A percentile compares a stretch with the other conserved stretches of the same genome.
Evolutionary conservation across 352 stramenopile genomes (phyloP).

Genomic region (Plasmopara muralis): DNA sequence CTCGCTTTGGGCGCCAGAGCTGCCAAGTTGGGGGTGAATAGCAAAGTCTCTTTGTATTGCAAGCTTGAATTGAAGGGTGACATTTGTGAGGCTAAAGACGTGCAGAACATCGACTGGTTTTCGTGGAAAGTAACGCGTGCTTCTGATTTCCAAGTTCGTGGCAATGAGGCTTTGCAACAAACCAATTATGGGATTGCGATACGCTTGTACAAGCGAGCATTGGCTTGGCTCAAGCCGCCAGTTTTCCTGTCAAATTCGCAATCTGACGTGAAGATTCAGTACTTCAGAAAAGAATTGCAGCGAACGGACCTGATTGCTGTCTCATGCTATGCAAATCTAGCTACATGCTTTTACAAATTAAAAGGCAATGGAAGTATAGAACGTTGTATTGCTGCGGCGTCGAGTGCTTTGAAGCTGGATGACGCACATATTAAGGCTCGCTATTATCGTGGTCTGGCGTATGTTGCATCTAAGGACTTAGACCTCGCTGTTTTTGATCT

Average conservation of each 20-base stretch:
- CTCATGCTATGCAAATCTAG: slow-evolving; percentile 54
- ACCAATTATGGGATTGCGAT: slow-evolving; percentile 27
- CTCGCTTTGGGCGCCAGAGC: slow-evolving; percentile 20
- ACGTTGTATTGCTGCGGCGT: slow-evolving; percentile 44
- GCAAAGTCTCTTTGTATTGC: slow-evolving; percentile 19
- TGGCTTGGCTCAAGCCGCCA: slow-evolving; percentile 53
- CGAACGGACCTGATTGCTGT: slow-evolving; percentile 29
- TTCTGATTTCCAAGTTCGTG: slow-evolving; percentile 35
- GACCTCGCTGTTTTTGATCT: slow-evolving; percentile 51
- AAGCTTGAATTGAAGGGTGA: slow-evolving; percentile 22
- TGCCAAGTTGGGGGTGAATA: slow-evolving; percentile 15
- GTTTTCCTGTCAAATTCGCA: slow-evolving; percentile 7
- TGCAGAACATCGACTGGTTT: slow-evolving; percentile 32
- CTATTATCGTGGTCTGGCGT: slow-evolving; percentile 61
- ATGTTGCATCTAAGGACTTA: slow-evolving; percentile 47
- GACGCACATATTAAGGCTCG: slow-evolving; percentile 50
- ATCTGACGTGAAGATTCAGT: slow-evolving; percentile 27
- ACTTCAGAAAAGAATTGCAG: slow-evolving; percentile 30
- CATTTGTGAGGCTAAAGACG: neutral
- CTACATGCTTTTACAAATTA: slow-evolving; percentile 54
- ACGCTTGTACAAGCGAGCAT: slow-evolving; percentile 38
- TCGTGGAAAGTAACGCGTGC: slow-evolving; percentile 43
- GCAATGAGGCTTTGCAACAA: slow-evolving; percentile 51
- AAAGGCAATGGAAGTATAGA: slow-evolving; percentile 19
- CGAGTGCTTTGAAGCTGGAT: slow-evolving; percentile 37